Base-by-base conservation (phyloP, 352 stramenopile species). In the Globisporangium rhizosaccharum region DNA sequence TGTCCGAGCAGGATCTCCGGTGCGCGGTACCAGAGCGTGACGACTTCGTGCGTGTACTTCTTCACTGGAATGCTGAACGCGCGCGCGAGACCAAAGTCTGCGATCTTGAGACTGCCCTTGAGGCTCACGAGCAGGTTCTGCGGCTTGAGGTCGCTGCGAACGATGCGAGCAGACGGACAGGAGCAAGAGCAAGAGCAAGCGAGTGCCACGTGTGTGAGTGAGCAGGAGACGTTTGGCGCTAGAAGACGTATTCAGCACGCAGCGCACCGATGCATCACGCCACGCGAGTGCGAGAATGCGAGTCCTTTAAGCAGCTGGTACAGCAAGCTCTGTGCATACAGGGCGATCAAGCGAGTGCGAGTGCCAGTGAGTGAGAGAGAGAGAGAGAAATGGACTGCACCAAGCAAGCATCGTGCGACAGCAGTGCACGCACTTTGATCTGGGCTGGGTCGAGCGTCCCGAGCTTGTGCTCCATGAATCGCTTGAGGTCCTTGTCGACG, bases 21-120 rank as follows among this genome's bases (percentile, higher is more conserved):
- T 25, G 97, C 92, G 14, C 97, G 90, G 72, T 99, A 99, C 97
- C 97, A 99, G 10, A 99, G 83, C 47, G 97, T 99, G 8, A 99
- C 97, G 37, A 99, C 85, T 68, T 99, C 97, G 65, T 99, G 96
- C 23, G 97, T 99, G 64, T 99, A 94, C 48, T 97, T 97, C 33
- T 97, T 94, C 48, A 99, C 97, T 0, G 97, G 97, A 41, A 98
- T 87, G 68, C 94, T 98, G 67, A 99, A 99, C 8, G 95, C 96
- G 20, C 97, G 76, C 17, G 97, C 97, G 10, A 99, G 77, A 10
- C 96, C 97, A 71, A 99, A 99, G 72, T 99, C 97, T n/a, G 96
- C 96, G 47, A 99, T 96, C 71, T 99, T 99, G 25, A 99, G 82
- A 49, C 85, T 82, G 42, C 96, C 96, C 47, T 98, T 91, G 5